A percentile compares a stretch with the other conserved stretches of the same genome.
phyloP scores from a whole-genome alignment of 371 early-diverging fungal species.

The Mortierella polycephala region DNA sequence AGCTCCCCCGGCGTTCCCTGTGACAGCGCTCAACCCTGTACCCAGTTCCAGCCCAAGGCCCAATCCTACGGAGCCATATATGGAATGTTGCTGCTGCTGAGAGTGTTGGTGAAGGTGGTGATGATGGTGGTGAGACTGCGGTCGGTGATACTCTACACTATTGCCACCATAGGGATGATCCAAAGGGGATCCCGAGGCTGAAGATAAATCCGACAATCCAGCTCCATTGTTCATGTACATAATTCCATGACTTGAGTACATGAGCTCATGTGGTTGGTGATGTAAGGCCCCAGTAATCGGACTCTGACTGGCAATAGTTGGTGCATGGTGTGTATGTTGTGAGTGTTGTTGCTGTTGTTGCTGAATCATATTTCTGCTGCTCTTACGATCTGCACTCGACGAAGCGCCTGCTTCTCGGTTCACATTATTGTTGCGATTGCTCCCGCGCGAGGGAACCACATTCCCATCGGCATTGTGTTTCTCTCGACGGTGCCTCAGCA shows the following conservation, averaged over 20 bases:
- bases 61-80: not conserved
- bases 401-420: not conserved
- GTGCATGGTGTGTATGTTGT: not conserved
- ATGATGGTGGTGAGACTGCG: not conserved
- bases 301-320: slow-evolving; percentile 20
- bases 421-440: slow-evolving; percentile 15
- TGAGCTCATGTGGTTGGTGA: slow-evolving; percentile 4
- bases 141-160: not conserved
- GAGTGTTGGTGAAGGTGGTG: not conserved
- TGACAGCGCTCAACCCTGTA: not conserved
- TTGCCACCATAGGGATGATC: not conserved
- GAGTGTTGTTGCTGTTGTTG: not conserved
- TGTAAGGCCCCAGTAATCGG: not conserved
- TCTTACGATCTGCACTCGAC: slow-evolving; percentile 5
- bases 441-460: slow-evolving; percentile 21
- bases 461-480: slow-evolving; percentile 38
- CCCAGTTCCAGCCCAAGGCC: not conserved
- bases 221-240: slow-evolving; percentile 13
- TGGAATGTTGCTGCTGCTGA: not conserved
- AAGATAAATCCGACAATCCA: slow-evolving; percentile 6
- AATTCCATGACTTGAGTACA: slow-evolving; percentile 14
- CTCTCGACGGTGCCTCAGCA: slow-evolving; percentile 48
- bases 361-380: not conserved
- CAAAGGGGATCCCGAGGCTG: slow-evolving; percentile 17
- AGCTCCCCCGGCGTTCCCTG: not conserved